These are phyloP conservation scores for Trichoderma hamatum DNA, from an alignment of 2,329 filamentous ascomycete genomes.

Conservation along the genomic window DNA sequence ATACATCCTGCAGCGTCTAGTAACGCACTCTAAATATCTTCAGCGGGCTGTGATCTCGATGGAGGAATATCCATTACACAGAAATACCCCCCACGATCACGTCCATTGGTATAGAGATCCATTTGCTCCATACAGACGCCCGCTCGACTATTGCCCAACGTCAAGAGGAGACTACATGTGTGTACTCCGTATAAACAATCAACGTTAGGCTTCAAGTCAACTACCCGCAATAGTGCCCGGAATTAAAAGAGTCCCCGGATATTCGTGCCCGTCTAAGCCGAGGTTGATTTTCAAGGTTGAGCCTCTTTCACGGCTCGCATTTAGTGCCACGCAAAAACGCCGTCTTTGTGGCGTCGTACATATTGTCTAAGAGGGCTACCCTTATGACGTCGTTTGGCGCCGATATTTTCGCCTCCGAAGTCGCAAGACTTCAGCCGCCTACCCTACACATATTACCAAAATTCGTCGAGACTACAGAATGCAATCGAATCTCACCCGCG, in stretches of 20 bases:
- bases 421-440: background rate
- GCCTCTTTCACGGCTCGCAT: background rate
- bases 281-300: background rate
- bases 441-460: background rate
- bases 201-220: conserved; percentile 12
- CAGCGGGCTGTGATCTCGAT: background rate
- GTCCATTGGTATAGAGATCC: background rate
- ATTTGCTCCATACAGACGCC: background rate
- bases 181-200: background rate
- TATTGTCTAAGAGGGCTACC: background rate
- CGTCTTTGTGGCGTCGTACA: background rate
- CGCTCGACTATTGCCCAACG: conserved; percentile 7
- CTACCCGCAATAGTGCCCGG: background rate
- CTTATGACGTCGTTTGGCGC: conserved; percentile 13
- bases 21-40: background rate
- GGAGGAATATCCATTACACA: conserved; percentile 15
- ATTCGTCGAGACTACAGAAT: background rate
- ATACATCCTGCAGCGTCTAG: background rate
- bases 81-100: conserved; percentile 18
- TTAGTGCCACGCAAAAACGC: background rate
- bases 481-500: background rate
- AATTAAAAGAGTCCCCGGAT: too few relatives aligned
- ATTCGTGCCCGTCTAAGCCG: background rate
- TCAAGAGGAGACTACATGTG: background rate
- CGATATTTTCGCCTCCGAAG: conserved; percentile 1